Evolutionary conservation across 495 filamentous ascomycete genomes (phyloP), one percentile per base, ranked within the genome.

Genomic region (Aspergillus taichungensis): DNA sequence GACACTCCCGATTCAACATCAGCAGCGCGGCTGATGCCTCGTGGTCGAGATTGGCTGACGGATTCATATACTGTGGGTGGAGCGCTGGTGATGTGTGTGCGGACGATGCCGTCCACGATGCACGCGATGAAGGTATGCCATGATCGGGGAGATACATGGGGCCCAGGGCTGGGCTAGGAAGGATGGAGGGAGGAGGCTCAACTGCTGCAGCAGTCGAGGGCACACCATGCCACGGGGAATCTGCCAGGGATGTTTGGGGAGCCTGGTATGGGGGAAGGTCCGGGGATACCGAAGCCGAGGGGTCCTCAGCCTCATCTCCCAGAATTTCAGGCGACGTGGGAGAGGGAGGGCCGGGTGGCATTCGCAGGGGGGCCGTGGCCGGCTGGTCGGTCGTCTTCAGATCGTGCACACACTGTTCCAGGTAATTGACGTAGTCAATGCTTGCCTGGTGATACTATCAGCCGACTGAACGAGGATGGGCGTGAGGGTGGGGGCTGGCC

Each of bases 381-480:
- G 53, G 46, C 30, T 53, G 44, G 34, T 55, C 63, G n/a, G 73
- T 78, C 6, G 72, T 79, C 56, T 95, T 90, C 30, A 97, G 69
- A 50, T 92, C 84, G 10, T 73, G 60, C 14, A 97, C 82, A 59
- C 92, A 97, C 60, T 85, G 79, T 57, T 98, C 87, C 2, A 98
- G 78, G 55, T 98, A 98, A 47, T 85, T 86, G 46, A 96, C 81
- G 57, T 98, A 97, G 53, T 97, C 92, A 54, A 98, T 97, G 51
- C 88, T 94, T 13, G 92, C 85, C 90, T 95, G 43, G 18, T 24
- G 18, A 24, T 24, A 24, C 18, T 24, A 24, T 24, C 18, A 24
- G 18, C 18, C 18, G 18, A 24, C 18, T 24, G 18, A 24, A 24
- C 18, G 18, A 24, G 18, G 18, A 4, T 3, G n/a, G 42, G 13